Evolutionary conservation across 169 alveolate genomes (phyloP).

Genomic region (Cardiosporidium cionae): DNA sequence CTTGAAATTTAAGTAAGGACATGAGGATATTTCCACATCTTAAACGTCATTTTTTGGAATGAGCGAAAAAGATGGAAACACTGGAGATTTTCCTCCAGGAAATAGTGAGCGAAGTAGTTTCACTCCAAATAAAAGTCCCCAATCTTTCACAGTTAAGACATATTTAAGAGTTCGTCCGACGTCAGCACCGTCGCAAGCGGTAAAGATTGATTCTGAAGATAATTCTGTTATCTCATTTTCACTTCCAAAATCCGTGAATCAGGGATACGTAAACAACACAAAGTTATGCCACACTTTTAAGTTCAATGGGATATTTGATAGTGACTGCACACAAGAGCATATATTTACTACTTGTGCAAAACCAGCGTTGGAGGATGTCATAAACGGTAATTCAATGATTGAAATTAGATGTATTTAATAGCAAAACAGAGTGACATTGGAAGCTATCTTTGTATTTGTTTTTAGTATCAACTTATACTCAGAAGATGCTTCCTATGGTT

Average conservation of each 20-base stretch:
- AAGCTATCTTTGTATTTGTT: neutral
- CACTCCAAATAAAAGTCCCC: too few species aligned
- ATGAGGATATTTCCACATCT: too few species aligned
- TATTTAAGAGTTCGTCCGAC: too few species aligned
- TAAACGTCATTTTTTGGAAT: too few species aligned
- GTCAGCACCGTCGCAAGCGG: too few species aligned
- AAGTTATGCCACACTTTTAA: constrained; percentile 45
- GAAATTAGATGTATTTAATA: neutral
- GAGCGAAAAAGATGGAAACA: too few species aligned
- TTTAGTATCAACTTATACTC: neutral
- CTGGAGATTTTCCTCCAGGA: too few species aligned
- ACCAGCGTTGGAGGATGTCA: constrained; percentile 21
- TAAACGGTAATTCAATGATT: neutral
- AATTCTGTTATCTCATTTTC: neutral
- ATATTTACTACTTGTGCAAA: constrained; percentile 67
- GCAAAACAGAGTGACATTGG: neutral
- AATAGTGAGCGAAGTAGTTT: too few species aligned
- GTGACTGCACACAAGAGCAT: constrained; percentile 60
- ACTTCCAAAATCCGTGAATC: neutral
- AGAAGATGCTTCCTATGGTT: neutral
- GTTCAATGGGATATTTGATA: constrained; percentile 61
- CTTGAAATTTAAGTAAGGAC: too few species aligned
- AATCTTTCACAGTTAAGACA: too few species aligned
- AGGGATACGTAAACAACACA: constrained; percentile 52
- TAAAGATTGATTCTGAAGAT: neutral